These are phyloP conservation scores for Venturia nashicola DNA, from an alignment of 2,329 filamentous ascomycete genomes.

Conservation along the genomic window DNA sequence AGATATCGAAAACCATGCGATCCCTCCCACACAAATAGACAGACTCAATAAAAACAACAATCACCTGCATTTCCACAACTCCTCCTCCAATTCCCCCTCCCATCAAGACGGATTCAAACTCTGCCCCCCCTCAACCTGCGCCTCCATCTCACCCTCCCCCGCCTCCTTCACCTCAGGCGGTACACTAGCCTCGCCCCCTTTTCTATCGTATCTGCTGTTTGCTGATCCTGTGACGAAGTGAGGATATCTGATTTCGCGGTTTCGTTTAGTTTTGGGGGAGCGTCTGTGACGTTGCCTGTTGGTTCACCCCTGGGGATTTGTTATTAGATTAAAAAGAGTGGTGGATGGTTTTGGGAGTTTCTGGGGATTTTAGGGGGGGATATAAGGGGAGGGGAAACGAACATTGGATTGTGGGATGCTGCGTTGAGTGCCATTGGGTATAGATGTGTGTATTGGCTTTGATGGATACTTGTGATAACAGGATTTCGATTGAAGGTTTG, in stretches of 20 bases:
- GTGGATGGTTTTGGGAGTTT: too few species aligned
- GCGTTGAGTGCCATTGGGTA: neutral
- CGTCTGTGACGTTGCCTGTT: neutral
- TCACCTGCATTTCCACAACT: too few species aligned
- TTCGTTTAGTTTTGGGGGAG: neutral
- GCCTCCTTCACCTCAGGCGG: neutral
- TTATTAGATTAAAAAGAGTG: too few species aligned
- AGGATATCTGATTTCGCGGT: neutral
- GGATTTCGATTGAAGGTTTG: neutral
- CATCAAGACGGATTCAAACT: slow-evolving; percentile 1
- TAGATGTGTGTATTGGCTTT: too few species aligned
- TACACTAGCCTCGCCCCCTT: neutral
- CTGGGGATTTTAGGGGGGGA: neutral
- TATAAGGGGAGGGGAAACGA: neutral
- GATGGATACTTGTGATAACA: too few species aligned
- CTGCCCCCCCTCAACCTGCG: slow-evolving; percentile 1
- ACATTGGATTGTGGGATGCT: neutral
- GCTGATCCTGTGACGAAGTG: neutral
- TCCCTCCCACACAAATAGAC: too few species aligned
- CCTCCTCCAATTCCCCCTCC: too few species aligned
- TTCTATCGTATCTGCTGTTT: neutral
- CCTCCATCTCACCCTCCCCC: neutral
- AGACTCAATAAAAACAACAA: too few species aligned
- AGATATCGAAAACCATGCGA: too few species aligned
- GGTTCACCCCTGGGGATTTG: neutral